Percentiles rank a stretch among this genome's conserved stretches.
phyloP scores from a whole-genome alignment of 768 basidiomycete species.

The Hemileccinum rubropunctum region DNA sequence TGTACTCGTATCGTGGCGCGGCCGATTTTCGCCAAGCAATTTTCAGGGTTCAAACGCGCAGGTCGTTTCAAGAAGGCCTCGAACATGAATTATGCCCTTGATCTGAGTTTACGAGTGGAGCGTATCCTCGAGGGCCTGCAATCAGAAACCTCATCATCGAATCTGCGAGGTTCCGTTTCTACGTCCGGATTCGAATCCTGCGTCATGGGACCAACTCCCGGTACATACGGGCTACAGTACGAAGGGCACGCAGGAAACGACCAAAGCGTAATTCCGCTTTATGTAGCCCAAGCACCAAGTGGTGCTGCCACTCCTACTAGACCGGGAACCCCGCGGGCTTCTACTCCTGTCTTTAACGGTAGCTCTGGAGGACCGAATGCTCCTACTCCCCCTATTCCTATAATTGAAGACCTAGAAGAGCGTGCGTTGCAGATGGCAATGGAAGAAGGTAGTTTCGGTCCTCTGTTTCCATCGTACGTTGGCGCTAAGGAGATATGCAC shows the following conservation, averaged over 20 bases:
- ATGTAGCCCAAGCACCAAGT: conserved; percentile 6
- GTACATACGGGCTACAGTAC: conserved; percentile 62
- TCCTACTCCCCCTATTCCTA: conserved; percentile 11
- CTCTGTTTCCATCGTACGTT: conserved; percentile 31
- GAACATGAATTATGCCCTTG: conserved; percentile 83
- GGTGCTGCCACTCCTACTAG: conserved; percentile 27
- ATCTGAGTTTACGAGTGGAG: conserved; percentile 38
- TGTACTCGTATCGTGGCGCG: conserved; percentile 29
- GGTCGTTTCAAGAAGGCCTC: conserved; percentile 94
- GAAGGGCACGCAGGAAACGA: conserved; percentile 66
- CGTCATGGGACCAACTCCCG: conserved; percentile 29
- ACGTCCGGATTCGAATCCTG: conserved; percentile 21
- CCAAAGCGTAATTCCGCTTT: conserved; percentile 31
- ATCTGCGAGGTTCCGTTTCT: conserved; percentile 22
- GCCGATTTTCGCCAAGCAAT: conserved; percentile 17
- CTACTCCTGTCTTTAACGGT: conserved; percentile 6
- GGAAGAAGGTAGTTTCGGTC: conserved; percentile 43
- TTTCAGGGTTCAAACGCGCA: conserved; percentile 36
- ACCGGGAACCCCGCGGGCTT: conserved; percentile 25
- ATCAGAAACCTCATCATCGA: conserved; percentile 22
- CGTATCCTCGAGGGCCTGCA: conserved; percentile 31
- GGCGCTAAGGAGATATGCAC: conserved; percentile 40
- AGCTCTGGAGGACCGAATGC: conserved; percentile 5
- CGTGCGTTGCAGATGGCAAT: conserved; percentile 49
- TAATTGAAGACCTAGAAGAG: conserved; percentile 44